Conservation (phyloP, 2,329 filamentous ascomycete species). For the Cladorrhinum sp. region DNA sequence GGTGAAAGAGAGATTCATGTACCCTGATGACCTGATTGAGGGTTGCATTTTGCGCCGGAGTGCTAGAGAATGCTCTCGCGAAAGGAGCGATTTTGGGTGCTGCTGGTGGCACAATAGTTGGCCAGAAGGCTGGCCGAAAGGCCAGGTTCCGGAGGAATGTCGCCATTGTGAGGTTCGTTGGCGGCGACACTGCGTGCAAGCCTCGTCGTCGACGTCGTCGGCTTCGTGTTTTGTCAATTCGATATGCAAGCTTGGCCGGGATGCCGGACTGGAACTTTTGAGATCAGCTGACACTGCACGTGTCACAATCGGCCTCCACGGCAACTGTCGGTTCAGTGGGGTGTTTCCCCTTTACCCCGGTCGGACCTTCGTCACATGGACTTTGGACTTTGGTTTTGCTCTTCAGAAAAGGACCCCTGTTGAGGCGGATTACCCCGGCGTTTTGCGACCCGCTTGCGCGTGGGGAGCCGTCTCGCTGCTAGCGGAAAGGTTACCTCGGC, state of each 20-base stretch:
- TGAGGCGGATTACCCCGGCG: neutral
- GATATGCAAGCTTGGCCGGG: neutral
- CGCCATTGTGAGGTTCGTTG: conserved; percentile 30
- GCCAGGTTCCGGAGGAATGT: conserved; percentile 34
- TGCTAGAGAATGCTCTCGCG: conserved; percentile 36
- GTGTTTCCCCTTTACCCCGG: neutral
- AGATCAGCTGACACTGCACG: conserved; percentile 22
- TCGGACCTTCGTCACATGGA: conserved; percentile 21
- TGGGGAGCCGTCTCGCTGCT: conserved; percentile 2
- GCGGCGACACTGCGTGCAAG: conserved; percentile 7
- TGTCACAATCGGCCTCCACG: conserved; percentile 10
- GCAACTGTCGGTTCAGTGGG: conserved; percentile 27
- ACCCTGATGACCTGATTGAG: conserved; percentile 69
- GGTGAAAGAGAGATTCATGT: conserved; percentile 25
- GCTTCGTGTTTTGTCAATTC: conserved; percentile 9
- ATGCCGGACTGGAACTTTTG: conserved; percentile 11
- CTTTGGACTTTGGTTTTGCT: neutral
- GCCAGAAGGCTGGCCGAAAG: conserved; percentile 30
- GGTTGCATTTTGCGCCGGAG: conserved; percentile 57
- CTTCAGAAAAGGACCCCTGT: neutral
- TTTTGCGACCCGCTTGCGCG: conserved; percentile 5
- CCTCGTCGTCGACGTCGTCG: conserved; percentile 12
- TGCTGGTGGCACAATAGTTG: conserved; percentile 14
- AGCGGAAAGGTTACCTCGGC: conserved; percentile 22
- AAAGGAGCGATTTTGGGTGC: conserved; percentile 26